Evolutionary conservation across 352 stramenopile genomes (phyloP).

Genomic region (Phytopythium chamaehyphon): DNA sequence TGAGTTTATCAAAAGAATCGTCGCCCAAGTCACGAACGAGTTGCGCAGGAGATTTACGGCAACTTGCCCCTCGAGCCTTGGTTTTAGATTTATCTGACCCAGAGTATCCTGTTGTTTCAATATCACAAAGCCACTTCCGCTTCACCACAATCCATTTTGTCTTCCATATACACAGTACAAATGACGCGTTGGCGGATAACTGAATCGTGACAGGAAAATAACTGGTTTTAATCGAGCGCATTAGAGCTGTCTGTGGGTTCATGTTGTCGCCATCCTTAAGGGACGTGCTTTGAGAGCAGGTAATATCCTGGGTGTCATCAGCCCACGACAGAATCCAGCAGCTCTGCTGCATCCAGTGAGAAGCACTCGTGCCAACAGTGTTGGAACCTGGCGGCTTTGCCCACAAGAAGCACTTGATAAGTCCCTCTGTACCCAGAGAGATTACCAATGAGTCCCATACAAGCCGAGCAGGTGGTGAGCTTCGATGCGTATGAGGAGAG

Average conservation of each 20-base stretch:
- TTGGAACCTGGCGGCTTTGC: conserved; percentile 51
- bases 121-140: conserved; percentile 71
- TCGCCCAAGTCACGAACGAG: conserved; percentile 23
- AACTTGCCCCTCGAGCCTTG: conserved; percentile 44
- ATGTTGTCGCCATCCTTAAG: conserved; percentile 81
- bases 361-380: conserved; percentile 20
- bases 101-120: conserved; percentile 16
- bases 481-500: conserved; percentile 1
- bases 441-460: conserved; percentile 73
- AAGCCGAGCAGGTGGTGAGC: conserved; percentile 8
- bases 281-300: conserved; percentile 78
- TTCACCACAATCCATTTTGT: conserved; percentile 74
- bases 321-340: conserved; percentile 86
- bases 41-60: conserved; percentile 25
- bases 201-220: conserved; percentile 66
- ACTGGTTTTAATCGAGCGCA: conserved; percentile 76
- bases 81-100: conserved; percentile 20
- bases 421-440: conserved; percentile 66
- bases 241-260: conserved; percentile 73
- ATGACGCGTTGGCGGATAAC: conserved; percentile 50
- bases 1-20: conserved; percentile 7
- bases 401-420: conserved; percentile 82
- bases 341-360: conserved; percentile 71
- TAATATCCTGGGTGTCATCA: conserved; percentile 78
- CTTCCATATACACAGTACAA: conserved; percentile 75